These are phyloP conservation scores for Penicillium sclerotiorum DNA, from an alignment of 2,329 filamentous ascomycete genomes.

Conservation along the genomic window DNA sequence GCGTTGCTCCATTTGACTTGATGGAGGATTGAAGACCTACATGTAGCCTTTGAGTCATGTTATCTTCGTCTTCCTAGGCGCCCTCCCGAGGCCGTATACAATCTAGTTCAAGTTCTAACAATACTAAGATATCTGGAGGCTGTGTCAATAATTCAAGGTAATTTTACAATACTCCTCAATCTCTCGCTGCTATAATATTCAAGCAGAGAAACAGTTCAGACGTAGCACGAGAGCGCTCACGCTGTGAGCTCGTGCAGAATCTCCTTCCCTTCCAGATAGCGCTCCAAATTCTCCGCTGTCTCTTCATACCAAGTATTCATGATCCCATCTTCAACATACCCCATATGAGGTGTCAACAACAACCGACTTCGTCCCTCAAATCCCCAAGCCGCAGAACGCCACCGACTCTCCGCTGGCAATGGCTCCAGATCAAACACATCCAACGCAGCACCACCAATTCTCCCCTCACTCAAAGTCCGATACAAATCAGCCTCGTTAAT, in stretches of 20 bases:
- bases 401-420: not conserved
- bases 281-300: not conserved
- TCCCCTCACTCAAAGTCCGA: not conserved
- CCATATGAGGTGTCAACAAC: constrained; percentile 2
- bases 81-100: no score
- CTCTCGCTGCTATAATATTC: not conserved
- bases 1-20: no score
- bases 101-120: no score
- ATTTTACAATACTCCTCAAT: not conserved
- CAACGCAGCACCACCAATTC: constrained; percentile 3
- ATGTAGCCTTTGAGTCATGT: no score
- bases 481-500: constrained; percentile 2
- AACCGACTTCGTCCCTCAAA: constrained; percentile 1
- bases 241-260: not conserved
- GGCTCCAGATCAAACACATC: constrained; percentile 8
- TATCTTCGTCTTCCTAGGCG: no score
- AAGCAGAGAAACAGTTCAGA: not conserved
- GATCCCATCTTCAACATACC: constrained; percentile 3
- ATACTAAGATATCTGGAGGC: no score
- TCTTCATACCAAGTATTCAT: constrained; percentile 5
- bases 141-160: no score
- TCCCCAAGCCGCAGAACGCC: constrained; percentile 1
- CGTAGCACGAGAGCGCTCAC: not conserved
- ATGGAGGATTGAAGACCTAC: no score
- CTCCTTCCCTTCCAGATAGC: constrained; percentile 1